Conservation (phyloP, 2,329 filamentous ascomycete genomes). For the Trichoderma polysporum region DNA sequence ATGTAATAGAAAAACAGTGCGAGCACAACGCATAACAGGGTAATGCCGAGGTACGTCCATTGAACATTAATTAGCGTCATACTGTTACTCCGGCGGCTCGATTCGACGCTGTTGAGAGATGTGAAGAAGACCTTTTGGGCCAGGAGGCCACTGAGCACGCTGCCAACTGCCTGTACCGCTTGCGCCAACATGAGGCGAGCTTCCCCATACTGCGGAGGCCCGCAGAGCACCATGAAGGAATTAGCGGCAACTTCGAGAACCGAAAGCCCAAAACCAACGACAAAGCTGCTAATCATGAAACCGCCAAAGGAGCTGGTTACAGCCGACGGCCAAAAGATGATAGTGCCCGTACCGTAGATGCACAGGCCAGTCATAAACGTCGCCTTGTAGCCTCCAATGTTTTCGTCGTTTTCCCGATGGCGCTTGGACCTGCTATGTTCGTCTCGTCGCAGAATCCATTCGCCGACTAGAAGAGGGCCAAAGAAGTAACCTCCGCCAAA, state of each 20-base stretch:
- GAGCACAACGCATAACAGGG: slow-evolving; percentile 68
- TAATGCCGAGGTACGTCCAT: slow-evolving; percentile 83
- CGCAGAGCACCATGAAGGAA: slow-evolving; percentile 70
- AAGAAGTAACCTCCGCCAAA: slow-evolving; percentile 70
- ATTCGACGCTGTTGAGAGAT: slow-evolving; percentile 44
- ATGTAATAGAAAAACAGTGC: slow-evolving; percentile 69
- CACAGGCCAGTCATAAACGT: slow-evolving; percentile 76
- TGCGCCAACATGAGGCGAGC: slow-evolving; percentile 74
- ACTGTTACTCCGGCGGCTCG: slow-evolving; percentile 30
- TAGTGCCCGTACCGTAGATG: slow-evolving; percentile 74
- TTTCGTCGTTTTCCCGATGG: slow-evolving; percentile 39
- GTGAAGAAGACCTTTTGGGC: slow-evolving; percentile 74
- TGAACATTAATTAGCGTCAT: slow-evolving; percentile 70
- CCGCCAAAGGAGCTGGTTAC: slow-evolving; percentile 73
- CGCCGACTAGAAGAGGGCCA: slow-evolving; percentile 67
- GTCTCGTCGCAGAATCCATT: slow-evolving; percentile 68
- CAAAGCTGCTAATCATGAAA: slow-evolving; percentile 71
- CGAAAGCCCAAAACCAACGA: slow-evolving; percentile 74
- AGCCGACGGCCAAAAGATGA: slow-evolving; percentile 83
- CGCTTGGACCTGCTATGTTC: slow-evolving; percentile 54
- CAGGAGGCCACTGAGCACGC: slow-evolving; percentile 68
- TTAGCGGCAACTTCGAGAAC: slow-evolving; percentile 81
- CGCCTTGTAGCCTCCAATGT: slow-evolving; percentile 68
- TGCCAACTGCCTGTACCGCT: slow-evolving; percentile 72
- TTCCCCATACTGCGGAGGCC: slow-evolving; percentile 70